These are phyloP conservation scores for Annulohypoxylon maeteangense DNA, from an alignment of 495 filamentous ascomycete genomes.

Conservation along the genomic window DNA sequence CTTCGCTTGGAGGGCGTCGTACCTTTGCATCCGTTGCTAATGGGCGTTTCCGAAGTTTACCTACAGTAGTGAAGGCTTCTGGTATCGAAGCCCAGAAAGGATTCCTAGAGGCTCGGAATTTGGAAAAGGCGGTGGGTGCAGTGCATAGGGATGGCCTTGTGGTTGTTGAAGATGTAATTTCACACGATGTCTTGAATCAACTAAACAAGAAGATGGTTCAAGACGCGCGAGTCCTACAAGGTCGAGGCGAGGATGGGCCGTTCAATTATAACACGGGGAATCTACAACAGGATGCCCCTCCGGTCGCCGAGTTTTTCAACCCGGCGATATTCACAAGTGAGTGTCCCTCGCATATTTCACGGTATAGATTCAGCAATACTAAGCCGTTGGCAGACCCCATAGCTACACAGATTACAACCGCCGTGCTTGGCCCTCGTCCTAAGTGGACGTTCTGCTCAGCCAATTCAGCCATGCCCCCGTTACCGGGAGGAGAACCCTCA, in stretches of 20 bases:
- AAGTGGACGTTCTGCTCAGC: conserved; percentile 63
- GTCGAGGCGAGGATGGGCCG: conserved; percentile 55
- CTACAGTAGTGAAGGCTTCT: conserved; percentile 28
- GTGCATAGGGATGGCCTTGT: conserved; percentile 67
- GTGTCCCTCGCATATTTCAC: neutral
- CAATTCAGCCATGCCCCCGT: conserved; percentile 64
- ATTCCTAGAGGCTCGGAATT: conserved; percentile 46
- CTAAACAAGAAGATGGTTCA: conserved; percentile 64
- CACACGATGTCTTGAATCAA: conserved; percentile 55
- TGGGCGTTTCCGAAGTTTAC: conserved; percentile 7
- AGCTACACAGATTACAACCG: conserved; percentile 60
- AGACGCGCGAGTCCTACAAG: conserved; percentile 58
- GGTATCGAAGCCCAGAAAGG: conserved; percentile 18
- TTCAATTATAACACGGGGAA: conserved; percentile 67
- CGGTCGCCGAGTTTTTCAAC: conserved; percentile 53
- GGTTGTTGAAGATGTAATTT: conserved; percentile 63
- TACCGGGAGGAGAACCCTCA: conserved; percentile 47
- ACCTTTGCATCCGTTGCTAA: conserved; percentile 30
- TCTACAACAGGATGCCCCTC: conserved; percentile 64
- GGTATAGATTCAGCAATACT: conserved; percentile 5
- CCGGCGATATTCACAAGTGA: conserved; percentile 57
- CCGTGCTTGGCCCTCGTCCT: conserved; percentile 60
- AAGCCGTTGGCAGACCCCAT: conserved; percentile 54
- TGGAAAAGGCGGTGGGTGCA: conserved; percentile 62
- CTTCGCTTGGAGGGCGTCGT: conserved; percentile 4